A percentile compares a stretch with the other conserved stretches of the same genome.
Evolutionary conservation across 306 rosid species (phyloP).

Genomic region (Gynostemma pentaphyllum): DNA sequence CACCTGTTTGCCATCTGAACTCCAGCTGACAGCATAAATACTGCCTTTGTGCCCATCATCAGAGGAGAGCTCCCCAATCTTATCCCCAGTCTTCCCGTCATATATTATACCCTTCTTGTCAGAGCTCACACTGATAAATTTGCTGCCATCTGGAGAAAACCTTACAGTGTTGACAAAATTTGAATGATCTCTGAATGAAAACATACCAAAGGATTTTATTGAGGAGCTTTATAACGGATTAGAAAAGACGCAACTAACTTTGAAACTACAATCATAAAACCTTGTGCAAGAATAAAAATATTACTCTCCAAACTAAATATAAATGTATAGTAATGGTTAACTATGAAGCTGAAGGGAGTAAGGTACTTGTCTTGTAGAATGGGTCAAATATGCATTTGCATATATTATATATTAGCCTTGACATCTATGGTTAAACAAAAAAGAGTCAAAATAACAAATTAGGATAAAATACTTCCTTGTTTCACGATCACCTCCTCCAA

Average conservation of each 20-base stretch:
- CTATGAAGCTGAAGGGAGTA: background rate
- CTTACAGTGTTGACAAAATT: slow-evolving; percentile 87
- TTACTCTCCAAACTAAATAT: background rate
- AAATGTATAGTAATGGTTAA: background rate
- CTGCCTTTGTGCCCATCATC: slow-evolving; percentile 90
- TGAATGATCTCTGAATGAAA: slow-evolving; percentile 79
- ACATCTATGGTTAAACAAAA: background rate
- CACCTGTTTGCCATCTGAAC: slow-evolving; percentile 91
- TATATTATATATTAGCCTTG: background rate
- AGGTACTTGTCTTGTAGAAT: background rate
- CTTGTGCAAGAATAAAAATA: background rate
- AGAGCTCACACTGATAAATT: slow-evolving; percentile 73
- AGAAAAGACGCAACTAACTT: background rate
- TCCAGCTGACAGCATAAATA: slow-evolving; percentile 93
- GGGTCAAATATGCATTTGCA: no score
- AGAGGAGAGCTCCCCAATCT: slow-evolving; percentile 78
- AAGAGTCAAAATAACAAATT: background rate
- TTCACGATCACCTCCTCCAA: background rate
- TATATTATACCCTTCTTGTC: slow-evolving; percentile 79
- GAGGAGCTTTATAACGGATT: background rate
- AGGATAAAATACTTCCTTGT: background rate
- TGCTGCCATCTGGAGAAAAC: slow-evolving; percentile 90
- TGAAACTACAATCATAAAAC: background rate
- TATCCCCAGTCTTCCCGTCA: slow-evolving; percentile 75
- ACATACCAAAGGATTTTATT: slow-evolving; percentile 12